A percentile compares a stretch with the other conserved stretches of the same genome.
These are phyloP conservation scores for Boletus speciosus DNA, from an alignment of 768 basidiomycete species.

Conservation along the genomic window DNA sequence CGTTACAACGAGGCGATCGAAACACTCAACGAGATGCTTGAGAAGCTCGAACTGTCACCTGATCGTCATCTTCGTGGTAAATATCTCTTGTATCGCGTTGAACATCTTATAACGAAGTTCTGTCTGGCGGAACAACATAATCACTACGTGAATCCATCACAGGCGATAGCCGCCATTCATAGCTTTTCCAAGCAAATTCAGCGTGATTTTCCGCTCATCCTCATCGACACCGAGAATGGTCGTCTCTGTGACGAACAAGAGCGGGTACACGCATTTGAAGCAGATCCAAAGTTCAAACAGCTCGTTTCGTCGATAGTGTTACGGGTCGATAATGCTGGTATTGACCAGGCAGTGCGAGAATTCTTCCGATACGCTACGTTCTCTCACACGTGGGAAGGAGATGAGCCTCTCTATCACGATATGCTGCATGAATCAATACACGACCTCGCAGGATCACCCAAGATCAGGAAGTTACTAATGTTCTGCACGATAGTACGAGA, in stretches of 20 bases:
- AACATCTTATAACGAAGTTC: background rate
- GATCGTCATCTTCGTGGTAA: constrained; percentile 3
- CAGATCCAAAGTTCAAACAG: constrained; percentile 6
- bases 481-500: constrained; percentile 16
- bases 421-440: constrained; percentile 13
- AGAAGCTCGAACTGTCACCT: constrained; percentile 1
- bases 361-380: constrained; percentile 21
- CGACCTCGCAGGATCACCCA: constrained; percentile 1
- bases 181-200: background rate
- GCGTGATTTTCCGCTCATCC: constrained; percentile 8
- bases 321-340: background rate
- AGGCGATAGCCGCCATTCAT: constrained; percentile 2
- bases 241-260: constrained; percentile 11
- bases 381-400: constrained; percentile 22
- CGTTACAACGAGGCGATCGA: constrained; percentile 18
- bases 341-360: constrained; percentile 3
- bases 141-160: constrained; percentile 5
- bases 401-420: constrained; percentile 16
- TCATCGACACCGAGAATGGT: constrained; percentile 14
- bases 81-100: background rate
- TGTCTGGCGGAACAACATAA: background rate
- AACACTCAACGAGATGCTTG: constrained; percentile 4
- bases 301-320: constrained; percentile 15
- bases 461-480: constrained; percentile 11
- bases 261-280: constrained; percentile 7